A percentile compares a stretch with the other conserved stretches of the same genome.
Evolutionary conservation across 2,329 filamentous ascomycete genomes (phyloP).

Genomic region (Beauveria sp.): DNA sequence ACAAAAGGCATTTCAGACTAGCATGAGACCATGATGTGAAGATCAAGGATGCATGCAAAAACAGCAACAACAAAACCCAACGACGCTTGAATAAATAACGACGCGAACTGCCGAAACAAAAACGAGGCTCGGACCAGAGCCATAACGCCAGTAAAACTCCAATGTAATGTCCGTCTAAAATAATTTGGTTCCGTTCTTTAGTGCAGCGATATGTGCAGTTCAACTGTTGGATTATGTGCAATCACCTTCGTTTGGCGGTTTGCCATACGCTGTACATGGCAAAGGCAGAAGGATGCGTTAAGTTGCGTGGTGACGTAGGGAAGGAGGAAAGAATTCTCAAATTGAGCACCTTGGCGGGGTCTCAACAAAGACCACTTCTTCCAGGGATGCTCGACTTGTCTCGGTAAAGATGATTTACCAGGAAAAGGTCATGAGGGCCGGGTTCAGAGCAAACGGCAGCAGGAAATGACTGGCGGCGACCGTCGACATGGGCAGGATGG

Average conservation of each 20-base stretch:
- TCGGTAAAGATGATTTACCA: constrained; percentile 41
- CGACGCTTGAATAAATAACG: neutral
- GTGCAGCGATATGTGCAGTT: constrained; percentile 1
- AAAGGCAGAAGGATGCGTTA: neutral
- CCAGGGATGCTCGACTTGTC: neutral
- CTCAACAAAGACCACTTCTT: neutral
- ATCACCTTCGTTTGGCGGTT: neutral
- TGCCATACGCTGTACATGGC: neutral
- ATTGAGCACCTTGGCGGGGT: neutral
- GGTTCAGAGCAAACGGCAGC: constrained; percentile 66
- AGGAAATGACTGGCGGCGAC: constrained; percentile 63
- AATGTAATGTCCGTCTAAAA: neutral
- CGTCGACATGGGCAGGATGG: constrained; percentile 68
- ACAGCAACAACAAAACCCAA: neutral
- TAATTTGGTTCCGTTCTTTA: neutral
- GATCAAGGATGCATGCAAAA: neutral
- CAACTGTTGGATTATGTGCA: neutral
- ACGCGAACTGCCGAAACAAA: neutral
- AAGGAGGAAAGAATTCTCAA: neutral
- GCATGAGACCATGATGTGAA: neutral
- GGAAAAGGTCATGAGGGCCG: constrained; percentile 72
- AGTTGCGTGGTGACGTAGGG: neutral
- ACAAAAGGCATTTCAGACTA: neutral
- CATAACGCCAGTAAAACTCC: neutral
- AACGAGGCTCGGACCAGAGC: neutral